Percentiles rank a stretch among this genome's conserved stretches.
Conservation (phyloP, 73 alveolate genomes). For the Tetrahymena thermophila region DNA sequence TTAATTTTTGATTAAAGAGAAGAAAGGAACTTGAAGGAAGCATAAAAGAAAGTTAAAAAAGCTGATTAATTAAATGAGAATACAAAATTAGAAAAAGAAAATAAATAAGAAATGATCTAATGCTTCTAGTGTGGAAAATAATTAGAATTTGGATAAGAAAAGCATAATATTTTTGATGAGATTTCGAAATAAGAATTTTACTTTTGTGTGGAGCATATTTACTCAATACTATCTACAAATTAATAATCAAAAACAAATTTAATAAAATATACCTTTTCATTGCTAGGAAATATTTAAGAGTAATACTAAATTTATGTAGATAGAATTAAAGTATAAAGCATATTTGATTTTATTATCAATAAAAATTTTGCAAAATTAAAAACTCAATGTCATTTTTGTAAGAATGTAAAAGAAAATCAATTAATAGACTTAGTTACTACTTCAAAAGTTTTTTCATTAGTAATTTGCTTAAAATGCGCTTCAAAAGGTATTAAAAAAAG, state of each 20-base stretch:
- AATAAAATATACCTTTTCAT: too few species aligned
- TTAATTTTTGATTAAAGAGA: neutral
- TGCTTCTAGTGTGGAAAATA: neutral
- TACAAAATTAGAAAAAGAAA: neutral
- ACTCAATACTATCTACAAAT: neutral
- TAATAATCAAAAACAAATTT: too few species aligned
- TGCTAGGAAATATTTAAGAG: too few species aligned
- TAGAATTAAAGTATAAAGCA: neutral
- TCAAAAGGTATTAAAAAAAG: neutral
- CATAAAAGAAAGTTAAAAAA: too few species aligned
- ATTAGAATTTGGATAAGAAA: neutral
- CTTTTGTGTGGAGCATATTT: neutral
- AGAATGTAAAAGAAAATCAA: too few species aligned
- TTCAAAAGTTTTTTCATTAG: neutral
- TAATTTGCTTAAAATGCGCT: neutral
- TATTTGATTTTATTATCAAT: neutral
- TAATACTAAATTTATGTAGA: neutral
- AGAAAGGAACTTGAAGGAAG: too few species aligned
- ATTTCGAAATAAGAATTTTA: neutral
- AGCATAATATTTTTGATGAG: neutral
- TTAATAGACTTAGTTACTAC: neutral
- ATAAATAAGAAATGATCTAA: neutral
- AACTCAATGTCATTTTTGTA: neutral
- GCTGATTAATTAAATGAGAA: neutral
- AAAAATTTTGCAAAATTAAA: neutral